Percentiles rank a stretch among this genome's conserved stretches.
phyloP scores from a whole-genome alignment of 768 basidiomycete species.

The Termitomyces sp. region DNA sequence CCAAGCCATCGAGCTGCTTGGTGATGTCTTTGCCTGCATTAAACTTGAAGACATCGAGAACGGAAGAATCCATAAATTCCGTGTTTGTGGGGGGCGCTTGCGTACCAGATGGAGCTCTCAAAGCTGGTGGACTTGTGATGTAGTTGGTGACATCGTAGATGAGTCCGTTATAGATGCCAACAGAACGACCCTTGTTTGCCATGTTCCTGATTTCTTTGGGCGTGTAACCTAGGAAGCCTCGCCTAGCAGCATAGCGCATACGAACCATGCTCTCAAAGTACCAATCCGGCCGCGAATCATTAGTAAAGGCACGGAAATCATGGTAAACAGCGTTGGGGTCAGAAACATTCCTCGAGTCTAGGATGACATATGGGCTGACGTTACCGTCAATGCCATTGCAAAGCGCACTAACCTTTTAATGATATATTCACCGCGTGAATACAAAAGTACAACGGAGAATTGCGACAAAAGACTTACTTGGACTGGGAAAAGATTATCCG shows the following conservation, averaged over 20 bases:
- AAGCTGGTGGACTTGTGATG: conserved; percentile 62
- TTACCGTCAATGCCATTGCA: conserved; percentile 83
- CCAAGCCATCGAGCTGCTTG: conserved; percentile 60
- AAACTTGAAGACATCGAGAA: conserved; percentile 75
- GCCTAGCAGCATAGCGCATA: conserved; percentile 87
- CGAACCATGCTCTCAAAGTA: conserved; percentile 93
- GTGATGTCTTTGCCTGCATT: conserved; percentile 80
- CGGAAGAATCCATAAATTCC: conserved; percentile 67
- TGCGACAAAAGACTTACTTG: conserved; percentile 51
- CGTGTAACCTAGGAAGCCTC: conserved; percentile 86
- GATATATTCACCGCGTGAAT: conserved; percentile 24
- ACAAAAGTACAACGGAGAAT: background rate
- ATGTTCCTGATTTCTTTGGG: conserved; percentile 69
- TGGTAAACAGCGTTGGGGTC: conserved; percentile 83
- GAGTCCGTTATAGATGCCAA: conserved; percentile 84
- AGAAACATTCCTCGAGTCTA: conserved; percentile 74
- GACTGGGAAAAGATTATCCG: conserved; percentile 86
- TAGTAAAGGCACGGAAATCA: conserved; percentile 88
- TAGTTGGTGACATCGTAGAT: conserved; percentile 89
- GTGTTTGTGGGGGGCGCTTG: conserved; percentile 41
- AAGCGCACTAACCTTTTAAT: conserved; percentile 73
- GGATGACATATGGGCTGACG: conserved; percentile 80
- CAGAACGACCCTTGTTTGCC: conserved; percentile 57
- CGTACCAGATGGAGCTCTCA: conserved; percentile 43
- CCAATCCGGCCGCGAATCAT: conserved; percentile 96